Evolutionary conservation across 768 basidiomycete genomes (phyloP).

Genomic region (Hysterangium stoloniferum): DNA sequence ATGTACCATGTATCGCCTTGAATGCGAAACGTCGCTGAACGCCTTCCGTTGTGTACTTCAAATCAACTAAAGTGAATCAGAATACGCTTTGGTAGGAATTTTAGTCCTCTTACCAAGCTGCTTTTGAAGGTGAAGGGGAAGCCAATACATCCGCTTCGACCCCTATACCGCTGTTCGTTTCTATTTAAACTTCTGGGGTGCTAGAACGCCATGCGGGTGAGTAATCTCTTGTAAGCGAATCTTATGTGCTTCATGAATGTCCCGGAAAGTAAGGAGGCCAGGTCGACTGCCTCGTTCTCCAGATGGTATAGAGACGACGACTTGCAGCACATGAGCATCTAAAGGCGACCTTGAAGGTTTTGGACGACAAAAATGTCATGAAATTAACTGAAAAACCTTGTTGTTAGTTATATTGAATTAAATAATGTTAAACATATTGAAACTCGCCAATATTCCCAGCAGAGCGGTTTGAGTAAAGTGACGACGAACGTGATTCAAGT

Average conservation of each 20-base stretch:
- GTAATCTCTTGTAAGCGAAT: slow-evolving; percentile 47
- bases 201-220: slow-evolving; percentile 1
- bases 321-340: slow-evolving; percentile 16
- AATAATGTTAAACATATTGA: no score
- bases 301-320: slow-evolving; percentile 31
- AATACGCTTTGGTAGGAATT: slow-evolving; percentile 8
- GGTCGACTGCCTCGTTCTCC: slow-evolving; percentile 18
- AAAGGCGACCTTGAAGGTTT: slow-evolving; percentile 23
- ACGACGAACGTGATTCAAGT: no score
- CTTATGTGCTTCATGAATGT: slow-evolving; percentile 41
- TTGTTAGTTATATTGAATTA: no score
- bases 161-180: not conserved
- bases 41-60: slow-evolving; percentile 68
- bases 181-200: slow-evolving; percentile 24
- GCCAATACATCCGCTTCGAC: slow-evolving; percentile 47
- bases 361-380: slow-evolving; percentile 2
- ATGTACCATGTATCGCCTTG: slow-evolving; percentile 18
- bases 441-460: no score
- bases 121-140: slow-evolving; percentile 58
- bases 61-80: slow-evolving; percentile 42
- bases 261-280: slow-evolving; percentile 43
- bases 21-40: slow-evolving; percentile 44
- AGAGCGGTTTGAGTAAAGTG: no score
- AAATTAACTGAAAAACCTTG: no score
- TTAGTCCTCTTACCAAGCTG: slow-evolving; percentile 44